phyloP scores from a whole-genome alignment of 2,329 filamentous ascomycete genomes.

The Phaeosphaeriaceae sp. region DNA sequence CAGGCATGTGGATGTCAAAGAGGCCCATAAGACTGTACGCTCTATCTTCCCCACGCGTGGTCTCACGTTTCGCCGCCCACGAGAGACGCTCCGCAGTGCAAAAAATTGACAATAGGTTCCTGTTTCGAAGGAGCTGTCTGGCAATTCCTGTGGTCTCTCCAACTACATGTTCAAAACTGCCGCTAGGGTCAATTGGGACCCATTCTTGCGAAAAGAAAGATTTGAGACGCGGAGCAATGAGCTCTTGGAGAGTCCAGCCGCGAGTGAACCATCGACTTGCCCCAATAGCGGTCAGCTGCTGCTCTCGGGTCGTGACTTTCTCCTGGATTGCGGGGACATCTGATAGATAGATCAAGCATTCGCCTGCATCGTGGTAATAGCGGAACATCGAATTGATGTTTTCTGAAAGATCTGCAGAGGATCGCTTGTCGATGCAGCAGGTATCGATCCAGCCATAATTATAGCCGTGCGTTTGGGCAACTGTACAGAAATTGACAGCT shows the following conservation, averaged over 20 bases:
- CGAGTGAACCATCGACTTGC: neutral
- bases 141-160: neutral
- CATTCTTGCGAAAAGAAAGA: slow-evolving; percentile 10
- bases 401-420: slow-evolving; percentile 3
- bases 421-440: neutral
- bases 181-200: slow-evolving; percentile 3
- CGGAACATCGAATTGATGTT: slow-evolving; percentile 9
- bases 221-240: neutral
- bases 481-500: slow-evolving; percentile 5
- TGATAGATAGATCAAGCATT: slow-evolving; percentile 16
- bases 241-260: neutral
- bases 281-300: neutral
- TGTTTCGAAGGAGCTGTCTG: neutral
- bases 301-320: neutral
- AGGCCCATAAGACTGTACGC: slow-evolving; percentile 15
- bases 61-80: slow-evolving; percentile 23
- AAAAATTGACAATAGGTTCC: slow-evolving; percentile 7
- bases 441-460: slow-evolving; percentile 17
- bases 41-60: slow-evolving; percentile 20
- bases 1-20: slow-evolving; percentile 14
- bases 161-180: neutral
- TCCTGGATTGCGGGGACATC: slow-evolving; percentile 6
- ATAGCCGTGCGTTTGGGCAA: slow-evolving; percentile 7
- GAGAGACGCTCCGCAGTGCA: slow-evolving; percentile 18
- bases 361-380: slow-evolving; percentile 13